Evolutionary conservation across 768 basidiomycete species (phyloP), one percentile per base, ranked within the genome.

Genomic region (Trametes punicea): DNA sequence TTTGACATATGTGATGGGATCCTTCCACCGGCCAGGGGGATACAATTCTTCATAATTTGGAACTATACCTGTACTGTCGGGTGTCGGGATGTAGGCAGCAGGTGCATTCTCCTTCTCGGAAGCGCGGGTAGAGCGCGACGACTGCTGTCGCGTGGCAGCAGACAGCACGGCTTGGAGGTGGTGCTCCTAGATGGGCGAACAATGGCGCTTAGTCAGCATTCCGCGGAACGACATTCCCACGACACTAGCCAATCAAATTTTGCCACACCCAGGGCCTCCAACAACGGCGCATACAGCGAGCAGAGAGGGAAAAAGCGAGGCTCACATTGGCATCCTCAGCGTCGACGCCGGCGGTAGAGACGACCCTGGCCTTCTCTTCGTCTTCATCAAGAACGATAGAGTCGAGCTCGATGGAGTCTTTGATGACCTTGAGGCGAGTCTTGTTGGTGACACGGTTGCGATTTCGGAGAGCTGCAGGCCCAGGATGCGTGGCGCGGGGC

Each of bases 291-390:
- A 60, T 63, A 65, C 67, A 62, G 60, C 62, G 68, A 70, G 64
- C 65, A 69, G 69, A 65, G 67, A 64, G 63, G 63, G 42, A 44
- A 45, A 66, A 81, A 47, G n/a, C 39, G 41, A 60, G 39, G 61
- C 90, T 85, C 77, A 94, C 92, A 73, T 93, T 92, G 71, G 91
- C 90, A 67, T 94, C 92, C 77, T 93, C 91, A 68, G 88, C 88
- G 70, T 94, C 92, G 66, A 94, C 92, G 64, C 92, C 92, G 39
- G 89, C 87, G 20, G 90, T 91, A 31, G 74, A 85, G 61, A 92
- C 82, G 61, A 86, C 82, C 71, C 84, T 81, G 65, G 86, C 87
- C 78, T 87, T 88, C 75, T 90, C 87, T 65, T 90, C 87, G 65
- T 93, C 91, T 66, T 93, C 92, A 45, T 90, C 89, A 62, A 90